Evolutionary conservation across 495 filamentous ascomycete species (phyloP).

Genomic region (Tuber aestivum): DNA sequence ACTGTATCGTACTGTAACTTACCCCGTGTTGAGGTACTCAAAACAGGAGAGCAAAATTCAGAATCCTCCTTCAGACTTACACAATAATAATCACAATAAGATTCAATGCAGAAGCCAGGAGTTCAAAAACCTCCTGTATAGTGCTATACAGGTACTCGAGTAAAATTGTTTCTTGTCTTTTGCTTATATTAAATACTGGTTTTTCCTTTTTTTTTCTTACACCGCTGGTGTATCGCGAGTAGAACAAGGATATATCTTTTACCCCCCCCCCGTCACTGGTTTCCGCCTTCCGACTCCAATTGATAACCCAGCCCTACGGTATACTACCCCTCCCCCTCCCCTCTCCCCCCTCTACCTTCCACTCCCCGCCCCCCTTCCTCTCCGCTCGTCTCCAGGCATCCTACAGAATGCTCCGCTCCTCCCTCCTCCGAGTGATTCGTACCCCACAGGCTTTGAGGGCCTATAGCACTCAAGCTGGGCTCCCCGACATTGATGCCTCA

Average conservation of each 20-base stretch:
- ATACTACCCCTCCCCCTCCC: conserved; percentile 1
- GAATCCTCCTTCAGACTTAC: background rate
- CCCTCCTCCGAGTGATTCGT: conserved; percentile 20
- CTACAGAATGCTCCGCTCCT: conserved; percentile 24
- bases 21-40: too few relatives aligned
- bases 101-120: background rate
- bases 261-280: conserved; percentile 8
- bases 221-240: background rate
- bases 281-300: conserved; percentile 3
- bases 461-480: conserved; percentile 37
- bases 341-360: background rate
- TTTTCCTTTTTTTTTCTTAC: background rate
- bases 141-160: too few relatives aligned
- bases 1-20: background rate
- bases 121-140: background rate
- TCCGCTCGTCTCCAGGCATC: background rate
- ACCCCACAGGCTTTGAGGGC: conserved; percentile 2
- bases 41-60: background rate
- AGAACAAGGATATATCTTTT: background rate
- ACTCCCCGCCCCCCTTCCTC: background rate
- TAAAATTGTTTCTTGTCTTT: background rate
- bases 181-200: too few relatives aligned
- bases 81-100: background rate
- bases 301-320: background rate
- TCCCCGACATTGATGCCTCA: conserved; percentile 64